These are phyloP conservation scores for Olyra latifolia DNA, from an alignment of 176 grass and related monocot species.

Conservation along the genomic window DNA sequence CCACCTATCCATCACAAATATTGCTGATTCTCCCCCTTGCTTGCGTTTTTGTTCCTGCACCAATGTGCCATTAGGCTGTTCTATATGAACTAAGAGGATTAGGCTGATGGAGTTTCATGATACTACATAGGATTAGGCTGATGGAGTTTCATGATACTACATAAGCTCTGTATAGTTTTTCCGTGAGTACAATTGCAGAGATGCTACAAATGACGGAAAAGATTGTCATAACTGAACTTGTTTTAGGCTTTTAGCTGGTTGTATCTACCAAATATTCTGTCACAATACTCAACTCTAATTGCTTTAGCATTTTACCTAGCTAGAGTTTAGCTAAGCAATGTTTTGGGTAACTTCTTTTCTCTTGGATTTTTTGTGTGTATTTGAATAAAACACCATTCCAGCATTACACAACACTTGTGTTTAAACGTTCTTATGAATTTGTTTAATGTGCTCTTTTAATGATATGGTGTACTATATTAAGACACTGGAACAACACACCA, in stretches of 20 bases:
- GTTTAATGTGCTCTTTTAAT: neutral
- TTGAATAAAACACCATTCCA: neutral
- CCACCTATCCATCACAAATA: neutral
- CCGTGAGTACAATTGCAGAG: neutral
- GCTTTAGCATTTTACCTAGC: conserved; percentile 14
- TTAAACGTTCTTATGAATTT: neutral
- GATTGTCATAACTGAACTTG: neutral
- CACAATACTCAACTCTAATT: neutral
- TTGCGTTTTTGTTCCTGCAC: neutral
- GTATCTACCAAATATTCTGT: neutral
- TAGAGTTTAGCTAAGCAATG: conserved; percentile 7
- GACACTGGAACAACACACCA: neutral
- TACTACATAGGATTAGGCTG: neutral
- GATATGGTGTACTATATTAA: neutral
- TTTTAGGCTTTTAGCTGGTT: conserved; percentile 10
- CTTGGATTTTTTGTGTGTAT: neutral
- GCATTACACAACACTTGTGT: neutral
- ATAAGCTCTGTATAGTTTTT: neutral
- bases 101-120: neutral
- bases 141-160: neutral
- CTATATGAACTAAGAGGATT: neutral
- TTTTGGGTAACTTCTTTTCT: neutral
- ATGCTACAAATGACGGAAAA: neutral
- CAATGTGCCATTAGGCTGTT: neutral
- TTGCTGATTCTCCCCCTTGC: neutral